Percentiles rank a stretch among this genome's conserved stretches.
phyloP scores from a whole-genome alignment of 2,329 filamentous ascomycete genomes.

The Paramyrothecium roridum region DNA sequence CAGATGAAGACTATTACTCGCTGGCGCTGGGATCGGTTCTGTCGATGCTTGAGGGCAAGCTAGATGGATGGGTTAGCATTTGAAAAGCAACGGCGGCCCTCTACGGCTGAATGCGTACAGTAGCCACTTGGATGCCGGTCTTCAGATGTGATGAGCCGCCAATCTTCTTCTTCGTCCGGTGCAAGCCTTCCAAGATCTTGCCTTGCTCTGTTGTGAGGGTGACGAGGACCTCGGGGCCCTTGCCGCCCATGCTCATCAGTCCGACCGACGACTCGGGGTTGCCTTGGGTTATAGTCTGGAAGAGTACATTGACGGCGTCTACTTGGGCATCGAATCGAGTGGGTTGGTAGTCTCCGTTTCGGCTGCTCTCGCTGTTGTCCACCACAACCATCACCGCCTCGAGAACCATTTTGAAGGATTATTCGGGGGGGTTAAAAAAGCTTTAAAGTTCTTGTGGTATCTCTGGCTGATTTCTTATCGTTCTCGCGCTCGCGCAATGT shows the following conservation, averaged over 20 bases:
- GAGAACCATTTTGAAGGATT: conserved; percentile 78
- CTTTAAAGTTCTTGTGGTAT: conserved; percentile 2
- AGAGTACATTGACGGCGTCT: conserved; percentile 92
- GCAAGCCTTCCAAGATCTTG: conserved; percentile 88
- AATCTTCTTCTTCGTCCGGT: conserved; percentile 88
- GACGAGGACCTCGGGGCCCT: conserved; percentile 93
- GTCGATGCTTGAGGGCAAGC: conserved; percentile 95
- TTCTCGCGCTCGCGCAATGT: conserved; percentile 2
- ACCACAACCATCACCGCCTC: conserved; percentile 99
- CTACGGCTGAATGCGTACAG: conserved; percentile 54
- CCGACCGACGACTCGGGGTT: conserved; percentile 98
- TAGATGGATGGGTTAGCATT: conserved; percentile 37
- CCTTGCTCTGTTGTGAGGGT: conserved; percentile 95
- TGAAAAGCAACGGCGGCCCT: background rate
- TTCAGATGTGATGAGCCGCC: conserved; percentile 83
- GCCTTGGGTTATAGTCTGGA: conserved; percentile 89
- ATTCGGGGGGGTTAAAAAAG: background rate
- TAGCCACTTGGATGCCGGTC: conserved; percentile 92
- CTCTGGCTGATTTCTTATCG: conserved; percentile 1
- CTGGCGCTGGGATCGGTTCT: conserved; percentile 95
- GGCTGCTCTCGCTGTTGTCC: conserved; percentile 98
- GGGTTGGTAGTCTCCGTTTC: conserved; percentile 90
- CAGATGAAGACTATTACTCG: conserved; percentile 97
- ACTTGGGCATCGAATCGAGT: conserved; percentile 95
- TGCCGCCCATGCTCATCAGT: conserved; percentile 98